Percentiles rank a stretch among this genome's conserved stretches.
Evolutionary conservation across 345 rosid species (phyloP).

Genomic region (Salix viminalis): DNA sequence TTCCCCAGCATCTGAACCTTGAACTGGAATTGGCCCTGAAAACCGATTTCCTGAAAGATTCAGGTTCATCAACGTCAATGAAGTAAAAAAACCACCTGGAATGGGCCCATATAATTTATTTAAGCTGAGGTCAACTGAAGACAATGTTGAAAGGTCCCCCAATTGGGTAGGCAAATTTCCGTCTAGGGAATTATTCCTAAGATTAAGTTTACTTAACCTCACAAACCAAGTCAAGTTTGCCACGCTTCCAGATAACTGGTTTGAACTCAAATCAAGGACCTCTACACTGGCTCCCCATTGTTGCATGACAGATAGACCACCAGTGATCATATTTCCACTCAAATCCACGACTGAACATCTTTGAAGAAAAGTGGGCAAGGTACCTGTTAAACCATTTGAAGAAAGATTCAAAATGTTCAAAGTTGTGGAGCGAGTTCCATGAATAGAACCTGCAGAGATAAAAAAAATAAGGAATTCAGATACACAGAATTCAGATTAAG

Average conservation of each 20-base stretch:
- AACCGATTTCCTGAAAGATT: conserved; percentile 81
- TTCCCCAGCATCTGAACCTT: conserved; percentile 52
- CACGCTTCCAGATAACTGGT: conserved; percentile 64
- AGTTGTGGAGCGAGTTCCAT: conserved; percentile 52
- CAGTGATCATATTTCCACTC: conserved; percentile 67
- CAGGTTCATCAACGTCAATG: conserved; percentile 46
- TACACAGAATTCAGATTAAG: not conserved
- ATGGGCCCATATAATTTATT: conserved; percentile 63
- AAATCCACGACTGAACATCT: conserved; percentile 54
- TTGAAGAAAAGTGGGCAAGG: conserved; percentile 47
- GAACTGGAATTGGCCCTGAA: conserved; percentile 63
- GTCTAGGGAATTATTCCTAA: conserved; percentile 58
- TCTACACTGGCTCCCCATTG: conserved; percentile 67
- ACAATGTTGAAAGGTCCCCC: conserved; percentile 39
- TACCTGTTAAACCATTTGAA: conserved; percentile 62
- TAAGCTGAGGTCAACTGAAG: conserved; percentile 66
- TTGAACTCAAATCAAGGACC: conserved; percentile 79
- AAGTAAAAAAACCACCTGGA: conserved; percentile 59
- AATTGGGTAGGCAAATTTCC: conserved; percentile 63
- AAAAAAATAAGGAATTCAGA: not conserved
- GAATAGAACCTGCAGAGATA: conserved; percentile 56
- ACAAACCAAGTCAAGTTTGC: conserved; percentile 53
- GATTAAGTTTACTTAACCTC: conserved; percentile 48
- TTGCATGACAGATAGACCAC: conserved; percentile 50
- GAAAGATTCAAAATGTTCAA: conserved; percentile 71